Conservation (phyloP, 2,329 filamentous ascomycete genomes). For the Pseudocercospora fuligena region DNA sequence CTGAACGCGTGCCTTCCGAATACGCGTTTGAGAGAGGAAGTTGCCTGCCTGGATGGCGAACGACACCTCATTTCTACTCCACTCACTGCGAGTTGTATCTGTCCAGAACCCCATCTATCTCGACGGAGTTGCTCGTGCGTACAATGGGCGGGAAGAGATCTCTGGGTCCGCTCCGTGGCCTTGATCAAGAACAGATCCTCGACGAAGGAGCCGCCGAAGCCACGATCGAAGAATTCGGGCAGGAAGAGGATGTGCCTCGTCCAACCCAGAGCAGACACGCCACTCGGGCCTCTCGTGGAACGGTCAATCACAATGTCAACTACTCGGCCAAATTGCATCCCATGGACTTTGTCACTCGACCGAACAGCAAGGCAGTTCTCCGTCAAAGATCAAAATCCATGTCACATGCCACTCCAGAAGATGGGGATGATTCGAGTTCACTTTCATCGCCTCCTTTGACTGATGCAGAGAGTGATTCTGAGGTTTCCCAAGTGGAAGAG, state of each 20-base stretch:
- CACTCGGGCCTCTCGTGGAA: constrained; percentile 26
- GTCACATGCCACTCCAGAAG: constrained; percentile 8
- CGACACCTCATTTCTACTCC: background rate
- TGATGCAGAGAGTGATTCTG: constrained; percentile 1
- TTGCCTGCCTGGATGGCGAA: background rate
- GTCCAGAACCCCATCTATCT: background rate
- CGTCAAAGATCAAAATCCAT: constrained; percentile 21
- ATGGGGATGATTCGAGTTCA: constrained; percentile 7
- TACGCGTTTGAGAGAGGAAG: background rate
- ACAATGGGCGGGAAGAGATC: background rate
- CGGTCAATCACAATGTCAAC: constrained; percentile 14
- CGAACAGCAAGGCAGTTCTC: constrained; percentile 21
- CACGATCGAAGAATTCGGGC: constrained; percentile 13
- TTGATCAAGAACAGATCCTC: constrained; percentile 20
- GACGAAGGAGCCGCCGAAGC: constrained; percentile 13
- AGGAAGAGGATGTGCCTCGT: background rate
- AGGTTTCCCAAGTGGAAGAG: constrained; percentile 12
- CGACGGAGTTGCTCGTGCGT: background rate
- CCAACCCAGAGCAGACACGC: constrained; percentile 14
- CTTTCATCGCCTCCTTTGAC: background rate
- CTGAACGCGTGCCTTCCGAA: background rate
- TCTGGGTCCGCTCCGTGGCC: constrained; percentile 16
- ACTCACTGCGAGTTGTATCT: background rate
- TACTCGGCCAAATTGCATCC: constrained; percentile 35
- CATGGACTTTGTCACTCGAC: constrained; percentile 34